Evolutionary conservation across 371 early-diverging fungal genomes (phyloP), one percentile per base, ranked within the genome.

Genomic region (Homolaphlyctis polyrhiza): DNA sequence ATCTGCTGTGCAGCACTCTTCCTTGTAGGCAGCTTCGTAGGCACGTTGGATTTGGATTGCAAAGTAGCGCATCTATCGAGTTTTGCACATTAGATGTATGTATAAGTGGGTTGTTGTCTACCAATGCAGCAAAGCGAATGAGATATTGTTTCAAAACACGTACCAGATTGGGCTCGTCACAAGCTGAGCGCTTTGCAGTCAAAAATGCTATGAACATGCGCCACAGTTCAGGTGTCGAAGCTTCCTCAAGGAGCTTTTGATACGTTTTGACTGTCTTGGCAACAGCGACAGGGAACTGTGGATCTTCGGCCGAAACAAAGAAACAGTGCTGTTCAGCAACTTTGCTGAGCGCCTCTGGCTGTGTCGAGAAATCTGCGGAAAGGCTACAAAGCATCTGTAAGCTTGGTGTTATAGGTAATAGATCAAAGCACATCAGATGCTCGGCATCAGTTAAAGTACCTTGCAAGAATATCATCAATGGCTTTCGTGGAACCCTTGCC

Each of bases 131-230:
- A 23, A 81, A 78, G 1, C 72, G 47, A 25, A 34, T 21, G 47
- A 68, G 66, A 25, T 60, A n/a, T 32, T 66, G 34, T 11, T 16
- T 13, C 23, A 72, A 64, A 11, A 57, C 27, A n/a, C 34, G 55
- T 28, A 36, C 33, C n/a, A 74, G 48, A 64, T 71, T 74, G 73
- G 74, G 77, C 73, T 89, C 89, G 34, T 70, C 66, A 13, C 76
- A 80, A 1, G 71, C 63, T 1, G 61, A 58, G 14, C 71, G 69
- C 76, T 87, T 83, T 27, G 72, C 70, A 0, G 52, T 63, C 68
- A 91, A 71, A 66, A 90, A 91, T 6, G 70, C 63, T 21, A 81
- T 71, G 68, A 87, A 93, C 39, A 66, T 63, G 50, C 73, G 74
- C 83, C 84, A 88, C 43, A 72, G 47, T 25, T 23, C 60, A 13